Conservation (phyloP, 257 asterid genomes). For the Penstemon davidsonii region DNA sequence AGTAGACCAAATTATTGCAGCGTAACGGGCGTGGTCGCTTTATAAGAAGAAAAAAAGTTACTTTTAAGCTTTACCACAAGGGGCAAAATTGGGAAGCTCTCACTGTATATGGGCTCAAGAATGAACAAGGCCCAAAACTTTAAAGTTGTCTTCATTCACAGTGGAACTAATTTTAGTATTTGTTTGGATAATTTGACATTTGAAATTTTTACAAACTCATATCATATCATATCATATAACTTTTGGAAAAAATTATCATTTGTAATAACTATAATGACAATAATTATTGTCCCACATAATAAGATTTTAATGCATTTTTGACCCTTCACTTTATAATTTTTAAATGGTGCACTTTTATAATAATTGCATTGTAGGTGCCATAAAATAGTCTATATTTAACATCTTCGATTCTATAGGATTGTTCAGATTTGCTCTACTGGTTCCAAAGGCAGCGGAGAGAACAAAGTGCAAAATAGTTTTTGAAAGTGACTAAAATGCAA, state of each 20-base stretch:
- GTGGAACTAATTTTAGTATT: not conserved
- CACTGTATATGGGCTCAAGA: conserved; percentile 31
- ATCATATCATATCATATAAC: not conserved
- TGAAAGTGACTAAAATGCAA: no score
- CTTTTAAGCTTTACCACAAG: conserved; percentile 55
- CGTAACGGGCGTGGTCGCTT: conserved; percentile 74
- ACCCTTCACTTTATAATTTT: no score
- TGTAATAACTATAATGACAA: no score
- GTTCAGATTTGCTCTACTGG: no score
- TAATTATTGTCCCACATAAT: no score
- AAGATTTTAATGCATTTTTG: no score
- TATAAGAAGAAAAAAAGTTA: conserved; percentile 37
- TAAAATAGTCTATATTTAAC: no score
- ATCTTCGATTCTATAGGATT: no score
- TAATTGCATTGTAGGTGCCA: no score
- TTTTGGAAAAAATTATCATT: not conserved
- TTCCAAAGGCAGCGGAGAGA: no score
- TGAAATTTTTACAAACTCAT: not conserved
- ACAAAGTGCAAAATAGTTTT: no score
- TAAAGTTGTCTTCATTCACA: conserved; percentile 14
- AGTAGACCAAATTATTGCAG: conserved; percentile 76
- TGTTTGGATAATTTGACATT: not conserved
- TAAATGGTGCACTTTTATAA: no score
- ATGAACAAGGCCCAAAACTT: conserved; percentile 26
- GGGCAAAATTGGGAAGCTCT: conserved; percentile 33